phyloP scores from a whole-genome alignment of 2,329 filamentous ascomycete genomes.

The Aspergillus ibericus region DNA sequence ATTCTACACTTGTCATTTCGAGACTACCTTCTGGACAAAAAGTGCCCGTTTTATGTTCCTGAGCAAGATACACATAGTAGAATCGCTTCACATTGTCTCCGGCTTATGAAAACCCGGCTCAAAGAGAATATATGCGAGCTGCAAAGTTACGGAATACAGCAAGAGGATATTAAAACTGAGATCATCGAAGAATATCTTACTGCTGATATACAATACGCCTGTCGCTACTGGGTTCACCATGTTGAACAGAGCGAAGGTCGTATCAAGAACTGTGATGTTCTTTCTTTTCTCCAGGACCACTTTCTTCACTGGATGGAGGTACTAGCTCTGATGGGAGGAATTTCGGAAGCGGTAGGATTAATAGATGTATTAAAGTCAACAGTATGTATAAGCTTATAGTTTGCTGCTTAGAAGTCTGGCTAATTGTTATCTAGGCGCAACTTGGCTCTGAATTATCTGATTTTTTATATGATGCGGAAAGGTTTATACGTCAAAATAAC shows the following conservation, averaged over 20 bases:
- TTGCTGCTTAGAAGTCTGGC: neutral
- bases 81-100: slow-evolving; percentile 28
- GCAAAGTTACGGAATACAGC: slow-evolving; percentile 8
- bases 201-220: slow-evolving; percentile 28
- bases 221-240: slow-evolving; percentile 32
- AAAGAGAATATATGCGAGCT: slow-evolving; percentile 19
- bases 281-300: slow-evolving; percentile 20
- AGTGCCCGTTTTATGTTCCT: too few relatives aligned
- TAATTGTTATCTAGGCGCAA: neutral
- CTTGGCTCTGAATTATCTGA: neutral
- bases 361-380: neutral
- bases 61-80: slow-evolving; percentile 23
- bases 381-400: neutral
- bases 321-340: slow-evolving; percentile 19
- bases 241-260: slow-evolving; percentile 12
- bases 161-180: slow-evolving; percentile 4
- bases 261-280: slow-evolving; percentile 4
- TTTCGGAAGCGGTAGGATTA: slow-evolving; percentile 16
- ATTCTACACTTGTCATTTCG: slow-evolving; percentile 8
- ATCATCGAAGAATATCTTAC: slow-evolving; percentile 10
- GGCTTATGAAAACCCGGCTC: slow-evolving; percentile 9
- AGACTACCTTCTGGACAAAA: slow-evolving; percentile 10
- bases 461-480: slow-evolving; percentile 4
- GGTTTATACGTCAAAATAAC: slow-evolving; percentile 4
- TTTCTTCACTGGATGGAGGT: slow-evolving; percentile 29